These are phyloP conservation scores for Prunus campanulata DNA, from an alignment of 306 rosid genomes.

Conservation along the genomic window DNA sequence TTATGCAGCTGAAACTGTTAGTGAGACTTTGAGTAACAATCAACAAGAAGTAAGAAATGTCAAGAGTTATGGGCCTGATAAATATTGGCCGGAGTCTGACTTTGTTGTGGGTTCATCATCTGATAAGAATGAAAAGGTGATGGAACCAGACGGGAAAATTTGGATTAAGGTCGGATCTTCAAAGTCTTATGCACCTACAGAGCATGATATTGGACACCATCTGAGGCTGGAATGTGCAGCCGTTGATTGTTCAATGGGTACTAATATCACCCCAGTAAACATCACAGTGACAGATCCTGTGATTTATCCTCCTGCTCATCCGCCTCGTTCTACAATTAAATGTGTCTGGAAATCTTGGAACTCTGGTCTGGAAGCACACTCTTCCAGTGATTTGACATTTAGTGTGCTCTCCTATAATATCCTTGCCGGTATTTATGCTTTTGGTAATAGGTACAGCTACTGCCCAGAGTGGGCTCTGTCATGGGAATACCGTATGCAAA, in stretches of 20 bases:
- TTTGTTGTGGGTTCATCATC: neutral
- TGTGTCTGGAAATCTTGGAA: neutral
- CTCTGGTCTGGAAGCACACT: neutral
- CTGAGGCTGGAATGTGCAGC: slow-evolving; percentile 27
- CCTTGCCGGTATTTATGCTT: slow-evolving; percentile 13
- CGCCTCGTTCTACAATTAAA: slow-evolving; percentile 16
- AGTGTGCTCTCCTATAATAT: slow-evolving; percentile 41
- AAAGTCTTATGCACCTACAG: slow-evolving; percentile 19
- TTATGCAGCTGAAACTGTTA: neutral
- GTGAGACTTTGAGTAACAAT: neutral
- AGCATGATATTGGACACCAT: slow-evolving; percentile 19
- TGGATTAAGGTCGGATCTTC: slow-evolving; percentile 24
- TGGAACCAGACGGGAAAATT: neutral
- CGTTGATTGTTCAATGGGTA: slow-evolving; percentile 19
- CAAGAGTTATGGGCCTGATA: slow-evolving; percentile 25
- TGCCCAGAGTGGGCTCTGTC: slow-evolving; percentile 36
- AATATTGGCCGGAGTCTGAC: neutral
- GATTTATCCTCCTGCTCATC: slow-evolving; percentile 10
- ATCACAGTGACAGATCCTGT: slow-evolving; percentile 26
- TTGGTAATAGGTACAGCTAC: neutral
- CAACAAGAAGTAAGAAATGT: neutral
- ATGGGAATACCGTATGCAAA: slow-evolving; percentile 35
- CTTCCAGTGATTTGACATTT: slow-evolving; percentile 12
- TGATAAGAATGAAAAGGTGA: neutral
- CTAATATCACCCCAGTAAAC: slow-evolving; percentile 3